Percentiles rank a stretch among this genome's conserved stretches.
phyloP scores from a whole-genome alignment of 345 rosid genomes.

The Salix koriyanagi region DNA sequence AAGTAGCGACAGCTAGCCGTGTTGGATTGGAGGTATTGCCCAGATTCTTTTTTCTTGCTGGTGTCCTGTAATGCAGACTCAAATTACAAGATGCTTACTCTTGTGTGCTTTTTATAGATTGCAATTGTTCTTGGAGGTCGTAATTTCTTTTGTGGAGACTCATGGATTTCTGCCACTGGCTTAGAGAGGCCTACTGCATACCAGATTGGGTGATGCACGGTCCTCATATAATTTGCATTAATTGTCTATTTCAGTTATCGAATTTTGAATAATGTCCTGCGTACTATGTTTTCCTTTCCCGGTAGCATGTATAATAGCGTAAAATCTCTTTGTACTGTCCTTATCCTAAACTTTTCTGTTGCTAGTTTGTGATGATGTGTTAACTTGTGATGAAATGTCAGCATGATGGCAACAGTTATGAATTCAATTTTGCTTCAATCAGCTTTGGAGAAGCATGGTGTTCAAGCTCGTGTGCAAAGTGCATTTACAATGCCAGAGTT shows the following conservation, averaged over 20 bases:
- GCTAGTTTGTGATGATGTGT: slow-evolving; percentile 7
- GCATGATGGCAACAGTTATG: slow-evolving; percentile 96
- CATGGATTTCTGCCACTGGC: slow-evolving; percentile 77
- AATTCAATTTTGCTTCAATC: slow-evolving; percentile 80
- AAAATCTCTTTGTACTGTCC: background rate
- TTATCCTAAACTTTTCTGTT: background rate
- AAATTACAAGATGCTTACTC: background rate
- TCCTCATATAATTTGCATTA: background rate
- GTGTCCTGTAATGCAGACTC: background rate
- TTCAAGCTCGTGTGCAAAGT: slow-evolving; percentile 75
- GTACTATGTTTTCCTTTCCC: too few species aligned
- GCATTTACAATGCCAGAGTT: slow-evolving; percentile 65
- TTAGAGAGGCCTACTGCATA: slow-evolving; percentile 77
- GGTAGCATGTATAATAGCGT: background rate
- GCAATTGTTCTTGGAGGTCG: slow-evolving; percentile 91
- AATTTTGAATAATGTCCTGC: background rate
- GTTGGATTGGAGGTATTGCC: slow-evolving; percentile 70
- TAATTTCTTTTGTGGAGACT: slow-evolving; percentile 72
- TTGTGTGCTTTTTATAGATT: slow-evolving; percentile 36
- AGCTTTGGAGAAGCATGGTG: slow-evolving; percentile 71
- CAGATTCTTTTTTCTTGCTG: background rate
- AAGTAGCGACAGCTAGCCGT: slow-evolving; percentile 67
- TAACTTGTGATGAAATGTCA: slow-evolving; percentile 26
- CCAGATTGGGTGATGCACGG: slow-evolving; percentile 61
- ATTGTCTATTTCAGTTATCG: background rate